These are phyloP conservation scores for Micractinium sp. DNA, from an alignment of 139 green algal genomes.

Conservation along the genomic window DNA sequence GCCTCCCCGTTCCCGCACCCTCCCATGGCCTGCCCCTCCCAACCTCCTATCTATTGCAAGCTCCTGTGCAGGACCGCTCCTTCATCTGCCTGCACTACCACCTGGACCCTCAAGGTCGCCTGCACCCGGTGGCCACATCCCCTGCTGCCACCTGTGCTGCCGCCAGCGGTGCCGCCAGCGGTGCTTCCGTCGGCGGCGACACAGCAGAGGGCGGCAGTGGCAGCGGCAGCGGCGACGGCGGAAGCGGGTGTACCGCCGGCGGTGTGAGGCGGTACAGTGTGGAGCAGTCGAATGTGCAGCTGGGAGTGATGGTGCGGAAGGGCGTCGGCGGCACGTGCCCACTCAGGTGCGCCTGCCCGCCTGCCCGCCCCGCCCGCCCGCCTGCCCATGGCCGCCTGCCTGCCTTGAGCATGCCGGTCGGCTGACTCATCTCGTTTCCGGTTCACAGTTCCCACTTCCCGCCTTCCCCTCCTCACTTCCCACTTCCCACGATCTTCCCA, in stretches of 20 bases:
- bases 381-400: not conserved
- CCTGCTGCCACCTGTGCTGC: not conserved
- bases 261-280: not conserved
- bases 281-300: constrained; percentile 49
- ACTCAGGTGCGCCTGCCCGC: constrained; percentile 7
- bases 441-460: no score
- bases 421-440: no score
- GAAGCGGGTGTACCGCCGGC: not conserved
- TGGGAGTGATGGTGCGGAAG: constrained; percentile 57
- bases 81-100: constrained; percentile 60
- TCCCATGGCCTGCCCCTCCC: not conserved
- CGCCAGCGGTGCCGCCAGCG: not conserved
- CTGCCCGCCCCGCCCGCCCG: not conserved
- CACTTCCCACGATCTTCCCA: no score
- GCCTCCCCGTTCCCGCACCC: not conserved
- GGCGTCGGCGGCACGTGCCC: constrained; percentile 73
- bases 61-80: constrained; percentile 29
- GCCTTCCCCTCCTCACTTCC: no score
- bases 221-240: no score
- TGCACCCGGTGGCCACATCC: constrained; percentile 23
- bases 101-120: not conserved
- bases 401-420: not conserved
- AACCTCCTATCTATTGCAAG: not conserved
- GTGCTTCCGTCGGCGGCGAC: not conserved
- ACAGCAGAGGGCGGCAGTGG: not conserved